A percentile compares a stretch with the other conserved stretches of the same genome.
These are phyloP conservation scores for Ilex paraguariensis DNA, from an alignment of 305 asterid genomes.

Conservation along the genomic window DNA sequence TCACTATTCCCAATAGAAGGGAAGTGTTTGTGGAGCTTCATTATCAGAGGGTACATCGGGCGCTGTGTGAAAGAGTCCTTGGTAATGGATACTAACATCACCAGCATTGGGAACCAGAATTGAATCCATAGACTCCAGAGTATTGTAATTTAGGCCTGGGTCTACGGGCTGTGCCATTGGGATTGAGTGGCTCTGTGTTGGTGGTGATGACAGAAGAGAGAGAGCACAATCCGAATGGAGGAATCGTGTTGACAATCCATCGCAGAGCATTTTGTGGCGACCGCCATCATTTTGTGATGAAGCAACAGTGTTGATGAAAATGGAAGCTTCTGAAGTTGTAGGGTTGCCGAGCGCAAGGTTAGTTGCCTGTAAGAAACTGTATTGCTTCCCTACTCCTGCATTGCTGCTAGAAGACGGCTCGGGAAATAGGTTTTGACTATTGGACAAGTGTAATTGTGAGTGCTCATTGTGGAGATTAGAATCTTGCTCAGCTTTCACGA, in stretches of 20 bases:
- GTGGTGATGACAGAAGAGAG: slow-evolving; percentile 8
- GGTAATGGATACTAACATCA: background rate
- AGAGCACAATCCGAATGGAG: background rate
- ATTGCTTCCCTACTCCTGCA: background rate
- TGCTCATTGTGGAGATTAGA: background rate
- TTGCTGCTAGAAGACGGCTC: background rate
- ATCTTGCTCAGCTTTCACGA: background rate
- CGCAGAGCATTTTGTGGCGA: background rate
- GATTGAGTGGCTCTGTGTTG: background rate
- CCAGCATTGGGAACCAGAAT: slow-evolving; percentile 2
- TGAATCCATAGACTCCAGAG: background rate
- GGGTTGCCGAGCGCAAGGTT: background rate
- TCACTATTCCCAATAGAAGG: background rate
- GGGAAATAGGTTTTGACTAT: background rate
- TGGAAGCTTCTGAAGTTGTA: background rate
- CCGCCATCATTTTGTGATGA: background rate
- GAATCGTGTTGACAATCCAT: background rate
- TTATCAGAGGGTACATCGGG: background rate
- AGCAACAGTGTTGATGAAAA: background rate
- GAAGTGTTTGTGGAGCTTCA: slow-evolving; percentile 3
- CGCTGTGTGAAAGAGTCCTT: background rate
- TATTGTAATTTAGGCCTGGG: background rate
- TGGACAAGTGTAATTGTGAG: background rate
- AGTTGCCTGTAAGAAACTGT: background rate
- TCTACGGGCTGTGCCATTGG: background rate